These are phyloP conservation scores for Komagataella pseudopastoris DNA, from an alignment of 805 yeast species.

Conservation along the genomic window DNA sequence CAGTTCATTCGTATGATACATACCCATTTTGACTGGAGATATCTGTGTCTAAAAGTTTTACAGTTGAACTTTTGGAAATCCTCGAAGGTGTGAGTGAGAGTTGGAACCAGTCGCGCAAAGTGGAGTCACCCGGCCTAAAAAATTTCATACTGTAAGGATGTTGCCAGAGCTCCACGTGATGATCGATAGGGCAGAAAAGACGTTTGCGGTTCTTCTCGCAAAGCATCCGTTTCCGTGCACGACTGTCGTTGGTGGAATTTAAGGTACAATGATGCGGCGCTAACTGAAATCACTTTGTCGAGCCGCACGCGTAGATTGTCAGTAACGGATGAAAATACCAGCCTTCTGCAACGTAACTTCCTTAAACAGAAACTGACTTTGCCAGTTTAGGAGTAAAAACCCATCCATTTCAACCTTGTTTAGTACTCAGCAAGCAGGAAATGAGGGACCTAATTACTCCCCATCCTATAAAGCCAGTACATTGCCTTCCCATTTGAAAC, in stretches of 20 bases:
- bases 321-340: background rate
- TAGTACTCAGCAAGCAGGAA: background rate
- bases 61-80: background rate
- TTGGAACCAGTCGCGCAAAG: background rate
- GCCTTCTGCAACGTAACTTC: background rate
- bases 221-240: background rate
- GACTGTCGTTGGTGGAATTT: background rate
- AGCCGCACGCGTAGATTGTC: background rate
- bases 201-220: background rate
- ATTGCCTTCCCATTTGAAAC: background rate
- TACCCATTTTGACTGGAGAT: conserved; percentile 1
- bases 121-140: background rate
- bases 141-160: background rate
- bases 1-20: background rate
- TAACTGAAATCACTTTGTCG: background rate
- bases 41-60: background rate
- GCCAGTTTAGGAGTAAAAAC: background rate
- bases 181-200: background rate
- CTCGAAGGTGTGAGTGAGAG: background rate
- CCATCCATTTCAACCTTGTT: background rate
- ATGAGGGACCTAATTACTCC: background rate
- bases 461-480: background rate
- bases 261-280: background rate
- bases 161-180: background rate
- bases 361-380: background rate